Percentiles rank a stretch among this genome's conserved stretches.
These are phyloP conservation scores for Eurotiales sp. DNA, from an alignment of 2,329 filamentous ascomycete genomes.

Conservation along the genomic window DNA sequence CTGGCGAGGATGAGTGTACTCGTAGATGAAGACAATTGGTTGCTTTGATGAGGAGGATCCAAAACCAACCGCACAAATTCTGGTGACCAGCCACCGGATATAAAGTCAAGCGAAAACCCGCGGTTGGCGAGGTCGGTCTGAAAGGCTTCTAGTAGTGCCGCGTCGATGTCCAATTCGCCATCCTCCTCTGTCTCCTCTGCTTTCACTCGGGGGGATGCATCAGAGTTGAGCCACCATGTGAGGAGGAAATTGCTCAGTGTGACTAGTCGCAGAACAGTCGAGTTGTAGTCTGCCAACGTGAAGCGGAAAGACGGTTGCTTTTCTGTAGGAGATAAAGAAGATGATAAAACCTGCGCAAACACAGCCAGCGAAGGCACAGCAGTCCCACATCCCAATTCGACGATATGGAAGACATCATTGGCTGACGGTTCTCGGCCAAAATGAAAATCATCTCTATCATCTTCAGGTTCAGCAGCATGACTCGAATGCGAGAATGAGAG, in stretches of 20 bases:
- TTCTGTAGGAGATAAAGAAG: conserved; percentile 11
- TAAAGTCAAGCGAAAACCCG: conserved; percentile 50
- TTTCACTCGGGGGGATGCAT: conserved; percentile 14
- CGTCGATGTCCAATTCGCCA: conserved; percentile 48
- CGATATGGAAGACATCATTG: conserved; percentile 34
- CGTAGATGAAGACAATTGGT: neutral
- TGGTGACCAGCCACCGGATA: conserved; percentile 59
- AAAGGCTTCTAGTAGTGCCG: conserved; percentile 46
- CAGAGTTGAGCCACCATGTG: conserved; percentile 43
- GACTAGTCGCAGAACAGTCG: conserved; percentile 56
- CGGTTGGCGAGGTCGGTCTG: conserved; percentile 36
- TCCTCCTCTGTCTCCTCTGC: conserved; percentile 19
- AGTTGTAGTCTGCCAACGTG: conserved; percentile 61
- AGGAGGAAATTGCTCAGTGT: conserved; percentile 60
- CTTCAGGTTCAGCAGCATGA: too few relatives aligned
- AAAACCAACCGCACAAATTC: conserved; percentile 42
- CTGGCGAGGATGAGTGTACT: conserved; percentile 55
- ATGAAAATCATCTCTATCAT: too few relatives aligned
- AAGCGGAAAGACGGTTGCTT: conserved; percentile 42
- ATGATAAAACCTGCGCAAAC: conserved; percentile 48
- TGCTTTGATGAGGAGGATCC: neutral
- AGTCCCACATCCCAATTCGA: conserved; percentile 59
- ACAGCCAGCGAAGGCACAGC: conserved; percentile 56
- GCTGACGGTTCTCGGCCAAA: conserved; percentile 18
- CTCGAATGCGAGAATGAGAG: conserved; percentile 25